Evolutionary conservation across 495 filamentous ascomycete species (phyloP).

Genomic region (Cercophora sp.): DNA sequence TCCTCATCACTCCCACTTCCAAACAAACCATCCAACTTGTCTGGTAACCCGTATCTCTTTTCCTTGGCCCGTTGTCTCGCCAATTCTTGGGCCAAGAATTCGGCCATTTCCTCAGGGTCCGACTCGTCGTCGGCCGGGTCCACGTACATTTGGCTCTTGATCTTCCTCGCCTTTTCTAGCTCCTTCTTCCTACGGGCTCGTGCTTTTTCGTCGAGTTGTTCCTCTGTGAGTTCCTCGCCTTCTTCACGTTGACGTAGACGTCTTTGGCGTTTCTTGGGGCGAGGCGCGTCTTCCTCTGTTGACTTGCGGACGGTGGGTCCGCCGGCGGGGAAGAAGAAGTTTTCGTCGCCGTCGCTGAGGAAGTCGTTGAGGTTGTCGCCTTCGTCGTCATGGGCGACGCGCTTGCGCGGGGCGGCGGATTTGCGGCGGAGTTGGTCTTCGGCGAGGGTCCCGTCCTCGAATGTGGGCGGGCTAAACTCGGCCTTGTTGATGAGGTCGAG

Average conservation of each 20-base stretch:
- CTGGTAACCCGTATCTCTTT: too few relatives aligned
- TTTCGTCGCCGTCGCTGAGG: slow-evolving; percentile 57
- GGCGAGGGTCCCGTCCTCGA: slow-evolving; percentile 66
- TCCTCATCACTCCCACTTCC: not conserved
- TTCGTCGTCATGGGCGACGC: slow-evolving; percentile 59
- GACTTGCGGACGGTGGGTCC: slow-evolving; percentile 54
- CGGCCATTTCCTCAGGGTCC: not conserved
- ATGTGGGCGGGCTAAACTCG: slow-evolving; percentile 66
- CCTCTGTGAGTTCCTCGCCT: slow-evolving; percentile 47
- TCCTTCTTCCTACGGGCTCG: slow-evolving; percentile 54
- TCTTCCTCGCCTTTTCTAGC: slow-evolving; percentile 62
- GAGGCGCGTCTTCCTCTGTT: slow-evolving; percentile 34
- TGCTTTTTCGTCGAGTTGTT: slow-evolving; percentile 39
- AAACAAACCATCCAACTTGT: not conserved
- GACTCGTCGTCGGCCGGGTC: slow-evolving; percentile 42
- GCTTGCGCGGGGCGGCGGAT: slow-evolving; percentile 43
- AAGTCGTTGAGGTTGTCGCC: slow-evolving; percentile 51
- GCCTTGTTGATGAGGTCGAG: slow-evolving; percentile 61
- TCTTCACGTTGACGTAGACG: slow-evolving; percentile 35
- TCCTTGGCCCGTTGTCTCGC: too few relatives aligned
- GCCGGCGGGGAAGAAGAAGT: slow-evolving; percentile 60
- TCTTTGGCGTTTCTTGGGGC: slow-evolving; percentile 46
- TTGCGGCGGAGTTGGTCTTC: slow-evolving; percentile 73
- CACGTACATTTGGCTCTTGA: slow-evolving; percentile 82
- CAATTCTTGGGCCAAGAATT: too few relatives aligned